Evolutionary conservation across 2,329 filamentous ascomycete genomes (phyloP), one percentile per base, ranked within the genome.

Genomic region (Venturiaceae sp.): DNA sequence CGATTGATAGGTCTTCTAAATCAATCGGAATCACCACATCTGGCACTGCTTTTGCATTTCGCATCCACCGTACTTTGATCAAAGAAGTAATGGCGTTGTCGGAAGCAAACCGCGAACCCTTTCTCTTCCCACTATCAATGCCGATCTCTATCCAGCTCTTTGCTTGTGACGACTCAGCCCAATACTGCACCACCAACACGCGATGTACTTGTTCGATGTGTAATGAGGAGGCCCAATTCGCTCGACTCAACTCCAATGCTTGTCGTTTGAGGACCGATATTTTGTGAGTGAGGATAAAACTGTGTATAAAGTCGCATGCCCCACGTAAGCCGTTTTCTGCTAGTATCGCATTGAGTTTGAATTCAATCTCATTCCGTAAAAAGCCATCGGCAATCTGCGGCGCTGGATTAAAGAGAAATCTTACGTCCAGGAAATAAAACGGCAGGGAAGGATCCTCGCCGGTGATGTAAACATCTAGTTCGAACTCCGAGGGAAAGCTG

Each of bases 71-170:
- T 39, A 86, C 74, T 2, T 75, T 79, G 50, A 94, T 62, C 16
- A 66, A 66, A 11, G 72, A 65, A 23, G 69, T 62, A 5, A 58
- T 58, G 19, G 33, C 44, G 30, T 58, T 58, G 13, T 58, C 34
- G n/a, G 19, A 23, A n/a, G 21, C 32, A 13, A 23, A n/a, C 30
- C 50, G 26, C n/a, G 33, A 19, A 9, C 14, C 23, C 28, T 50
- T 57, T 33, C 66, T 62, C 61, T 68, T 75, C 33, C 86, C 86
- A 67, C 85, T 91, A 60, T 84, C 80, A 36, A 96, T 82, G 9
- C 91, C 92, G 55, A 99, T 78, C 63, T 97, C 86, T 53, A 99
- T 78, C 92, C 94, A 99, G 69, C 85, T 95, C 75, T 95, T 96
- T 16, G 82, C 78, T 0, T 83, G 83, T 59, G 80, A 79, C 65